Percentiles rank a stretch among this genome's conserved stretches.
phyloP scores from a whole-genome alignment of 1,139 yeast species.

The Suhomyces terraborum region DNA sequence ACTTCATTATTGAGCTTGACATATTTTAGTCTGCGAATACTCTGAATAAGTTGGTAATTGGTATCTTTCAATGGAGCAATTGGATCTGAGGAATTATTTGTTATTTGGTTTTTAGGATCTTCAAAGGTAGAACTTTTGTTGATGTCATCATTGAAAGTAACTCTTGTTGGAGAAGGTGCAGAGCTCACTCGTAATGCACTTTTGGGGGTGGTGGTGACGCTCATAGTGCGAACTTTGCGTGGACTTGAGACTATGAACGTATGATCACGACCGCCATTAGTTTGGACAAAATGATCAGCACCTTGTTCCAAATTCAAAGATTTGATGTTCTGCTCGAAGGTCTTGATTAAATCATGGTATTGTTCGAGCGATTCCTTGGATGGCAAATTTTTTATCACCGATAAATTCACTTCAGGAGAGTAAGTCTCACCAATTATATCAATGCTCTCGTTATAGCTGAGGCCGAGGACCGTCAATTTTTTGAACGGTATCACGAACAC shows the following conservation, averaged over 20 bases:
- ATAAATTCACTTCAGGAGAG: constrained; percentile 18
- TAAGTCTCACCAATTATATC: constrained; percentile 34
- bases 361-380: constrained; percentile 33
- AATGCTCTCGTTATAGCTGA: constrained; percentile 29
- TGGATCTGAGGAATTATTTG: not conserved
- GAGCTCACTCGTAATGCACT: not conserved
- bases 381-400: constrained; percentile 30
- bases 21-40: constrained; percentile 38
- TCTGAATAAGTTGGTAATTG: constrained; percentile 40
- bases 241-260: constrained; percentile 46
- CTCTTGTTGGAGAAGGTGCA: not conserved
- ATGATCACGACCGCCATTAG: constrained; percentile 18
- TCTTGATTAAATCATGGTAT: constrained; percentile 32
- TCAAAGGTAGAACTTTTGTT: not conserved
- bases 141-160: not conserved
- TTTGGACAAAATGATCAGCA: constrained; percentile 3
- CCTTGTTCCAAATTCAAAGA: constrained; percentile 21
- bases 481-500: constrained; percentile 36
- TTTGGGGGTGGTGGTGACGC: constrained; percentile 4
- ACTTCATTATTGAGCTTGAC: constrained; percentile 41
- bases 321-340: constrained; percentile 32
- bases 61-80: constrained; percentile 22
- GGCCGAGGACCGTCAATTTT: constrained; percentile 31
- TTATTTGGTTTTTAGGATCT: not conserved
- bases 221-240: constrained; percentile 21